Evolutionary conservation across 768 basidiomycete genomes (phyloP), one percentile per base, ranked within the genome.

Genomic region (Podaxis mareebaensis): DNA sequence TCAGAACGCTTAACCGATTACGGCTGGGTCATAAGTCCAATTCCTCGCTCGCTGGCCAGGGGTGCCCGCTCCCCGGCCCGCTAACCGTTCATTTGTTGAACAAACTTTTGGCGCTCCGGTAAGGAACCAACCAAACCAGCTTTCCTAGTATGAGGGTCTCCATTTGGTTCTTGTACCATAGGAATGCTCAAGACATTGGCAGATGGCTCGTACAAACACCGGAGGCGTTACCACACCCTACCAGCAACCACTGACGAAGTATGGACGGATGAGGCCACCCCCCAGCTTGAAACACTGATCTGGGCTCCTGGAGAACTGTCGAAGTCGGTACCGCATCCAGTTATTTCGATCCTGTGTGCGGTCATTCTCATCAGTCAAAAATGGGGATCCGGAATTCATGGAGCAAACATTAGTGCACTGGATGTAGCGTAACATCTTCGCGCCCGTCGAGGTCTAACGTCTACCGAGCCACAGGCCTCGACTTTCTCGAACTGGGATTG

Each of bases 291-390:
- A 62, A 62, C 61, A 38, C 42, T 55, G 53, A 62, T 62, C 44
- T 13, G 24, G 20, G 36, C 59, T 49, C 53, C 53, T 62, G 53
- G 44, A 55, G 38, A 61, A 44, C 40, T 49, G 61, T 55, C 53
- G 53, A 33, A 33, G 61, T n/a, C 53, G 40, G 61, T 33, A 36
- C 61, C 44, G 46, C 33, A 54, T 33, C 48, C 6, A 30, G 8
- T 20, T 30, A 17, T 36, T 24, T 6, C 53, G 42, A 26, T 28
- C 39, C 30, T 26, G 22, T 59, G 58, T 20, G 7, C 4, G 24
- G 39, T 26, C 40, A 53, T 22, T 39, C 24, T 40, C 60, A 62
- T 62, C 61, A 62, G 40, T 62, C 61, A 62, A 52, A 60, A 33
- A 15, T 13, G 42, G 13, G 48, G 49, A 53, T 51, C 36, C 36